Base-by-base conservation (phyloP, 1,284 basidiomycete species). In the Ceratorhiza oryzae-sativae region DNA sequence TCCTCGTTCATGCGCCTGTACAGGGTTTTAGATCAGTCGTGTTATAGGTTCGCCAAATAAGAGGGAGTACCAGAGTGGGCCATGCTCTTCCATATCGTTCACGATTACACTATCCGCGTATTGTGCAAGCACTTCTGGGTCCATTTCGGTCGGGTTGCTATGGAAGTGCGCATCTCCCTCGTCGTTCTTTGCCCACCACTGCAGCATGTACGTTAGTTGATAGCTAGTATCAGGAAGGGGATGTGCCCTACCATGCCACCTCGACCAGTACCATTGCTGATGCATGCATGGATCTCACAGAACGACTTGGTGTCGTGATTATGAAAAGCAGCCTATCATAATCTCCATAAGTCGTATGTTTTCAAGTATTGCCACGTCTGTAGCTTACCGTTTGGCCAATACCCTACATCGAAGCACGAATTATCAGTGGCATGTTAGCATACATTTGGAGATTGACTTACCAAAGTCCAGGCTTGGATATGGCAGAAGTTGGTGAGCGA, bases 271-370 rank as follows among this genome's bases (percentile, higher is more conserved):
- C 63, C 63, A 32, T 68, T 68, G 32, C 27, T 53, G 23, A 68
- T 23, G 41, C 63, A 68, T 13, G 49, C 49, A 15, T 68, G 63
- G n/a, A 68, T 56, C 42, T 68, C 63, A 36, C 63, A 68, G 49
- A 68, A 68, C 2, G 63, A 51, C 32, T 42, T 53, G n/a, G 3
- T 27, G 10, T 49, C 49, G n/a, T 68, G 63, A 36, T 68, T 68
- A 25, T 68, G 63, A 49, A 68, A 53, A 75, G 78, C 58, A 73
- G 58, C 58, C 58, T 60, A 23, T 60, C 4, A 27, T 3, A 42
- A 23, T 1, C n/a, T 8, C 20, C n/a, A 23, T n/a, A 39, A 9
- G 2, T 27, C 15, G 15, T 1, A 36, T 27, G 3, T 13, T 20
- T 13, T 9, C 6, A 15, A 25, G 41, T 45, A 25, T 27, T 13